Evolutionary conservation across 2,329 filamentous ascomycete genomes (phyloP), one percentile per base, ranked within the genome.

Genomic region (Fusarium beomiforme): DNA sequence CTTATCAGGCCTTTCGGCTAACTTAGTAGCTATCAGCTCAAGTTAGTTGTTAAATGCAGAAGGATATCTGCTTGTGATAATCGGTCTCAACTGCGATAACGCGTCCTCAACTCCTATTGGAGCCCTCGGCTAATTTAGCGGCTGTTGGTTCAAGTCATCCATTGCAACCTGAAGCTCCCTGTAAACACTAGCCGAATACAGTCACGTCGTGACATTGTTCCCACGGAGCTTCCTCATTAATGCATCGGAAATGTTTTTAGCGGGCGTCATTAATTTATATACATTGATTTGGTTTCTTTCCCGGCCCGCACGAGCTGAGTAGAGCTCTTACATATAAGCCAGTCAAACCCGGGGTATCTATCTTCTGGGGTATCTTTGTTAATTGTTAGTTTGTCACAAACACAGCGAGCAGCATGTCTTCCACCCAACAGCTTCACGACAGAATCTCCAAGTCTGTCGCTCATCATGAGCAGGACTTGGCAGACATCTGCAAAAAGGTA

Each of bases 401-500:
- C 37, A 33, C 6, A 29, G n/a, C n/a, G 53, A n/a, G 2, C 31
- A 67, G 23, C 5, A 67, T 63, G 64, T 24, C 64, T 19, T 55
- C 29, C 6, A 42, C n/a, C 8, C 17, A 46, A 7, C 11, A 46
- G 19, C 33, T 74, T 16, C 36, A 72, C n/a, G 19, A 61, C 11
- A 56, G 9, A 0, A 69, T 75, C 24, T 70, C 70, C n/a, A 13
- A 57, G 16, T 68, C 70, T 8, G 49, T 75, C 12, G 12, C 51
- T 33, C 53, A 33, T 5, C 72, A 75, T 62, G 33, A 58, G 19
- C 23, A 59, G 0, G 70, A 69, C 21, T 59, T 75, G 56, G 49
- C 68, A 8, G 51, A 39, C 3, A 69, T 75, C 3, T 74, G 65
- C 21, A 64, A 67, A 53, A 64, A 66, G 58, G 72, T 72, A 61